Evolutionary conservation across 2,329 filamentous ascomycete genomes (phyloP).

Genomic region (Pestalotiopsis sp.): DNA sequence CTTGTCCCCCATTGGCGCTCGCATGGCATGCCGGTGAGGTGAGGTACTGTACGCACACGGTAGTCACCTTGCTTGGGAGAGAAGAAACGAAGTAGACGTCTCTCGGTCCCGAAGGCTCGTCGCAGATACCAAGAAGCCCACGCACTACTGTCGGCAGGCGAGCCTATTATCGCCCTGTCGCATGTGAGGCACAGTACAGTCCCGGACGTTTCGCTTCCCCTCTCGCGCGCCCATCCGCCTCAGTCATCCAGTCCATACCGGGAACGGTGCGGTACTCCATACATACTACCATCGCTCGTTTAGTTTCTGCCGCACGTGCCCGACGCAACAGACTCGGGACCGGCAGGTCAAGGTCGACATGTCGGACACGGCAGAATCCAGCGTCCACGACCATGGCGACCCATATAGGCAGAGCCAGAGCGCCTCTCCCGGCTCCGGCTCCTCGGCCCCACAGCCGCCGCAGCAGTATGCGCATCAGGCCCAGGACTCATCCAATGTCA

Average conservation of each 20-base stretch:
- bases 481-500: slow-evolving; percentile 39
- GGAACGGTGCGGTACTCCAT: background rate
- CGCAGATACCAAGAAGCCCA: background rate
- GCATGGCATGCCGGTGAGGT: background rate
- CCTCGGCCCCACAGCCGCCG: slow-evolving; percentile 20
- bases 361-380: slow-evolving; percentile 17
- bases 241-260: background rate
- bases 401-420: slow-evolving; percentile 15
- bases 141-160: background rate
- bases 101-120: background rate
- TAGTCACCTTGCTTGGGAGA: background rate
- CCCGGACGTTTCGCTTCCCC: background rate
- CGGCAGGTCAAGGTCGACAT: slow-evolving; percentile 37
- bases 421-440: slow-evolving; percentile 12
- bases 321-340: slow-evolving; percentile 19
- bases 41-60: background rate
- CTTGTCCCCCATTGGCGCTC: background rate
- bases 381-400: slow-evolving; percentile 13
- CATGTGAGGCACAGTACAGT: background rate
- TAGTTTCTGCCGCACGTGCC: slow-evolving; percentile 28
- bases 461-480: slow-evolving; percentile 31
- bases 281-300: background rate
- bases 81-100: background rate
- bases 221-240: background rate
- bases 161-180: background rate